Evolutionary conservation across 2,329 filamentous ascomycete species (phyloP), one percentile per base, ranked within the genome.

Genomic region (Emydomyces testavorans): DNA sequence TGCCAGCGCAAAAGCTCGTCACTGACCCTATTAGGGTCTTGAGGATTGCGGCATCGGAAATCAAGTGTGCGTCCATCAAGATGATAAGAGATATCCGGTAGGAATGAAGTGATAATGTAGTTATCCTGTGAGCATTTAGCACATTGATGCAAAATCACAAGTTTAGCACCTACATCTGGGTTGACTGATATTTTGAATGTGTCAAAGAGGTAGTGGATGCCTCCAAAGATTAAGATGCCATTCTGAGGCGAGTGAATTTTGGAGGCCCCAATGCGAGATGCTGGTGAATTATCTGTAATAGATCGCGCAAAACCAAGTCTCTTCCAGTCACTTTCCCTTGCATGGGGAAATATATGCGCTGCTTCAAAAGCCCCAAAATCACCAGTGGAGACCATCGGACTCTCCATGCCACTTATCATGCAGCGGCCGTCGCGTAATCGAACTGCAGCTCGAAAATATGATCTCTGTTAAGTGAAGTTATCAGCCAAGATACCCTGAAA

Each of bases 201-300:
- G 23, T 60, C 54, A 41, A 58, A 61, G 2, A 55, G 38, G 6
- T 28, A 2, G 43, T 60, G 60, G 13, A 60, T 35, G 31, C 46
- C 24, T 2, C 13, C 8, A 2, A n/a, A 29, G 1, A 62, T 52
- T 7, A 62, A 53, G 10, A 62, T 20, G 3, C 60, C 60, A 53
- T 62, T 62, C 39, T 61, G 57, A 6, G 58, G 39, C 7, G 56
- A 60, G 43, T 61, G 54, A 8, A 61, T 46, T 15, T 39, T 59
- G 2, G 26, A 46, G 15, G 46, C 46, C 7, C 50, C 51, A 49
- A 47, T 34, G 31, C 35, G 37, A 8, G 18, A 26, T 15, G 45
- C 31, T 6, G 49, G 31, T 7, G 31, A 8, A 43, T 37, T 52
- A 29, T 52, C 48, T 2, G 21, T 16, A 21, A 48, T 26, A 3